These are phyloP conservation scores for Geosmithia flava DNA, from an alignment of 2,329 filamentous ascomycete species.

Conservation along the genomic window DNA sequence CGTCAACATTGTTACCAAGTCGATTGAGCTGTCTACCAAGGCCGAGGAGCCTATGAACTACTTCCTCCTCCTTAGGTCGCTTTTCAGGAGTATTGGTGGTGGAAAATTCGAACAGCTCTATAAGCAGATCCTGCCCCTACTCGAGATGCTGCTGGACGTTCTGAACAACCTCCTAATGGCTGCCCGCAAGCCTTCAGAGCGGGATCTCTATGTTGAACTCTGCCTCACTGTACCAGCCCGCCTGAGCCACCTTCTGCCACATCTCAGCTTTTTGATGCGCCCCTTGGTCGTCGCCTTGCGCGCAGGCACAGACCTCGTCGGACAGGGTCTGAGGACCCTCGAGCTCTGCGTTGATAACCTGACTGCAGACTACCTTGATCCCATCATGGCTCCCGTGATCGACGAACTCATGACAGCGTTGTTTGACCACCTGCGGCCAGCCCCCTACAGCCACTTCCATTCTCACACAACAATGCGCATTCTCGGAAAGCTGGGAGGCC, in stretches of 20 bases:
- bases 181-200: constrained; percentile 77
- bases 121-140: constrained; percentile 88
- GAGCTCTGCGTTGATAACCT: constrained; percentile 97
- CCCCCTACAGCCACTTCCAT: constrained; percentile 94
- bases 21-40: constrained; percentile 88
- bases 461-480: constrained; percentile 97
- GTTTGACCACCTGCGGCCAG: constrained; percentile 87
- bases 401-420: constrained; percentile 97
- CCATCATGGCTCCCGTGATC: constrained; percentile 98
- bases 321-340: constrained; percentile 82
- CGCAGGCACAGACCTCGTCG: constrained; percentile 85
- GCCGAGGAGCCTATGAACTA: constrained; percentile 99
- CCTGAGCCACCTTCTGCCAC: constrained; percentile 85
- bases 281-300: constrained; percentile 91
- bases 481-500: constrained; percentile 86
- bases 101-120: constrained; percentile 97
- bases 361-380: constrained; percentile 93
- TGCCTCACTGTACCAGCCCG: constrained; percentile 92
- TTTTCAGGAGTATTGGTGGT: constrained; percentile 94
- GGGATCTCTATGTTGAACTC: constrained; percentile 93
- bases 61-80: constrained; percentile 79
- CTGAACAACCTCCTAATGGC: constrained; percentile 90
- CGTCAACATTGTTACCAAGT: constrained; percentile 93
- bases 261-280: constrained; percentile 93
- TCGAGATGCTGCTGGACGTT: constrained; percentile 96